A percentile compares a stretch with the other conserved stretches of the same genome.
Conservation (phyloP, 192 early-diverging fungal species). For the Podila horticola region DNA sequence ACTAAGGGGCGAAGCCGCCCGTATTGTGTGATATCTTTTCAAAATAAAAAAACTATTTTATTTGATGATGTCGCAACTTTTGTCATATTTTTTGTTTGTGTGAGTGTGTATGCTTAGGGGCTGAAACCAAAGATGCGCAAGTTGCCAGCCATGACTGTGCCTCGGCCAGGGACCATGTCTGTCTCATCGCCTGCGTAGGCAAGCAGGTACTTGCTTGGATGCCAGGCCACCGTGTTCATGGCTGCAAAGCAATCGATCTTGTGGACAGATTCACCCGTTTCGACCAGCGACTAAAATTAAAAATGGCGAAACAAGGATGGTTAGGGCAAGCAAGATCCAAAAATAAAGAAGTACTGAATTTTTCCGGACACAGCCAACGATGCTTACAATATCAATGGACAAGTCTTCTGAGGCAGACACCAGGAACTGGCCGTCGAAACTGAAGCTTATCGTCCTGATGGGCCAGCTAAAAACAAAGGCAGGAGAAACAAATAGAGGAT, state of each 20-base stretch:
- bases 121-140: constrained; percentile 59
- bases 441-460: constrained; percentile 81
- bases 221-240: constrained; percentile 83
- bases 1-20: constrained; percentile 41
- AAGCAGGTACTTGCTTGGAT: constrained; percentile 78
- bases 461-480: constrained; percentile 64
- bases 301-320: neutral
- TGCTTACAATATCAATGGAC: constrained; percentile 78
- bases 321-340: neutral
- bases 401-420: constrained; percentile 83
- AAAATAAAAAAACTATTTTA: neutral
- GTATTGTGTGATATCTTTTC: neutral
- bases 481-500: neutral
- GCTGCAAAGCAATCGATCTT: constrained; percentile 73
- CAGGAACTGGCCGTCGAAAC: constrained; percentile 80
- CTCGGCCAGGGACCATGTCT: constrained; percentile 22
- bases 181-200: constrained; percentile 84
- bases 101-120: constrained; percentile 2
- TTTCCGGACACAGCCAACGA: neutral
- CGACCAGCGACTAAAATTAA: constrained; percentile 69
- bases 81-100: neutral
- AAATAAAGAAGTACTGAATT: neutral
- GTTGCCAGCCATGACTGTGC: constrained; percentile 56
- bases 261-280: constrained; percentile 76
- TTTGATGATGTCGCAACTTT: neutral